Base-by-base conservation (phyloP, 169 alveolate genomes). In the Eimeria acervulina region DNA sequence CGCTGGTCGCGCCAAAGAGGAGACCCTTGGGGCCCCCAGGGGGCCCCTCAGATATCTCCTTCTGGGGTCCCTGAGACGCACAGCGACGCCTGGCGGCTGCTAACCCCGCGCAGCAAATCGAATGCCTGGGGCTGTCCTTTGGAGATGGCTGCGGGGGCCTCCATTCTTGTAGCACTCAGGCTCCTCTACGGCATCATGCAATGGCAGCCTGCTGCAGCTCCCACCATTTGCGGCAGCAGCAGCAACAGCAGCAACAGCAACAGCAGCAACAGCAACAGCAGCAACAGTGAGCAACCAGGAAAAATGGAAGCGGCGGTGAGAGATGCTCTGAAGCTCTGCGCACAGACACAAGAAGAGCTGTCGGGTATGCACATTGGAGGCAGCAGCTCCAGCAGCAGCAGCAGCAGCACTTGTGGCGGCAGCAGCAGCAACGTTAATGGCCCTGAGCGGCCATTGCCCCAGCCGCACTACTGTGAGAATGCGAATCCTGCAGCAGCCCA, bases 181-280 rank as follows among this genome's bases (percentile, higher is more conserved):
- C 90, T 80, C 36, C 90, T 80, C 90, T 80, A 80, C 42, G 44
- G 44, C 26, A 44, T 44, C 51, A 80, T 80, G 90, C 90, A 80
- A 70, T 80, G 90, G 90, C 90, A 80, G 70, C 90, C 90, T 80
- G 90, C 90, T 80, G 90, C 90, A 13, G 70, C 40, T 42, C 90
- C 90, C 70, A 47, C 51, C 63, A 44, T 33, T 44, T n/a, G 90
- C 90, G 31, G 44, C 90, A 44, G 90, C 90, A 13, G 87, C 87
- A 40, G 87, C 87, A 76, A 31, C 44, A 80, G 90, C 72, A 80
- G 44, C 70, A 44, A 70, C 90, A 80, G 90, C 90, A 42, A 2
- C 44, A 38, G 38, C 87, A 40, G 87, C 87, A 76, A 31, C 44
- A 80, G 90, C 72, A 80, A 26, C 70, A 44, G 90, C 90, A 80